Evolutionary conservation across 495 filamentous ascomycete genomes (phyloP).

Genomic region (Penicillium macrosclerotiorum): DNA sequence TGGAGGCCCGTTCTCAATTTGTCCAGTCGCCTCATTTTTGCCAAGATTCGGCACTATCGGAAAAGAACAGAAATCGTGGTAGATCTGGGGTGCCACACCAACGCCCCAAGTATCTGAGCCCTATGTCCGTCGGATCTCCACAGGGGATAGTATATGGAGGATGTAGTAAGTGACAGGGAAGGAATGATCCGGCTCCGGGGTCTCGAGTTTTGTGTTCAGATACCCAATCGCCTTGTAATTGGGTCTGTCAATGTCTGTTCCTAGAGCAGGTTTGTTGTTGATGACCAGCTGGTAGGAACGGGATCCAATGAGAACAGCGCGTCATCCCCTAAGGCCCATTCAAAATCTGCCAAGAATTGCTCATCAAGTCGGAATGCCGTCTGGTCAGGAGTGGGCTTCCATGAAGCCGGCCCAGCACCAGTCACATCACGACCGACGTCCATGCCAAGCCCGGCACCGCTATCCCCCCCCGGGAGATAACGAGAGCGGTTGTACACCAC

Average conservation of each 20-base stretch:
- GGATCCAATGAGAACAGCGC: slow-evolving; percentile 26
- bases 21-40: no score
- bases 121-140: no score
- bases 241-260: background rate
- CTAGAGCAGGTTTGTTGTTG: slow-evolving; percentile 15
- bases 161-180: no score
- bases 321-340: slow-evolving; percentile 40
- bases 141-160: no score
- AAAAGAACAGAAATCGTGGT: no score
- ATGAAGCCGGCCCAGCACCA: background rate
- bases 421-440: slow-evolving; percentile 16
- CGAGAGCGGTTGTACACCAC: slow-evolving; percentile 6
- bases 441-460: slow-evolving; percentile 8
- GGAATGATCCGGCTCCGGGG: no score
- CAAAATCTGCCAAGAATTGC: slow-evolving; percentile 37
- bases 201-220: no score
- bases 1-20: no score
- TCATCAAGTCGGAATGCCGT: slow-evolving; percentile 34
- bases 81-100: no score
- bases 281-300: slow-evolving; percentile 19
- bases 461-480: slow-evolving; percentile 4
- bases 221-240: no score
- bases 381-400: slow-evolving; percentile 5
- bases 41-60: no score
- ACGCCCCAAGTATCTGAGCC: no score